Evolutionary conservation across 2,329 filamentous ascomycete species (phyloP), one percentile per base, ranked within the genome.

Genomic region (Fusarium incarnatum): DNA sequence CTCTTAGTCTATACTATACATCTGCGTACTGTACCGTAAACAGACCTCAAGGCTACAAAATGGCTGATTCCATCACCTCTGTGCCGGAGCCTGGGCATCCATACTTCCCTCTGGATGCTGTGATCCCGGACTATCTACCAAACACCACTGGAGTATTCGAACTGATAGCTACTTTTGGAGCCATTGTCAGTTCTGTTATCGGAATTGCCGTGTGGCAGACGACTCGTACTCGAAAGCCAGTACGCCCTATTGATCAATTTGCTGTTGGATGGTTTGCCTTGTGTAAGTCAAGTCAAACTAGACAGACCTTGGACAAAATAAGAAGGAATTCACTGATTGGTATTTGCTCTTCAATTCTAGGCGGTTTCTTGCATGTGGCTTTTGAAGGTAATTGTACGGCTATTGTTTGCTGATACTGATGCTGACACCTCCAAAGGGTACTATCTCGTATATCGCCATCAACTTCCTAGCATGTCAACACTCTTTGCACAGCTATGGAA

Each of bases 401-500:
- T 16, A 13, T 20, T 13, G 20, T 23, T 59, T 25, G 25, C 23
- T 8, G 23, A 22, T 28, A 7, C 11, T 47, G 7, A 25, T 20
- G 12, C 63, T 64, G 25, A 60, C 32, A 42, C 18, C 30, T 55
- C 28, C 8, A 45, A 45, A 90, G 88, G 91, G 40, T 97, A 97
- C 79, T 97, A 94, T 77, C 85, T 94, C 67, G 79, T 87, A 68
- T 89, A 94, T 77, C 91, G 93, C 78, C 80, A 83, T 23, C 83
- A 81, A 25, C 85, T 97, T 77, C 88, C 89, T 0, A 83, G 86
- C 13, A 88, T 88, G 64, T 91, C 94, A 77, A 89, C 90, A 57
- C 81, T 96, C 10, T 91, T 94, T 60, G 93, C 91, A 5, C 93
- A 97, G 82, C 84, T 97, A 46, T 97, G 94, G 94, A 97, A 97